Evolutionary conservation across 495 filamentous ascomycete species (phyloP), one percentile per base, ranked within the genome.

Genomic region (Xylaria castorea): DNA sequence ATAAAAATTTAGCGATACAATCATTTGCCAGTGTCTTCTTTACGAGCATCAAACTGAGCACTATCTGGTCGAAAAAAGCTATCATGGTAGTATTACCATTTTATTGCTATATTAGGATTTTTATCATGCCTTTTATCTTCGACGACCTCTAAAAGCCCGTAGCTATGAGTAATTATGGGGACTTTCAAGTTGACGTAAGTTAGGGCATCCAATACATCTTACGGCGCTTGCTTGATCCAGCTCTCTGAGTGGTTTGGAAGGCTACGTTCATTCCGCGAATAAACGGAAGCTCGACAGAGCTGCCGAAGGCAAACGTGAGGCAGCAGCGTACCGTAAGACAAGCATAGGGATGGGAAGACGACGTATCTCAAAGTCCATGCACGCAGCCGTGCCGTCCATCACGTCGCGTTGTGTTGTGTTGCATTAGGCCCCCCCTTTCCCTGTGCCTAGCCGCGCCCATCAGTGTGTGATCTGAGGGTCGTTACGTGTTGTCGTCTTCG

Each of bases 381-480:
- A 20, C 32, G 27, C 25, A 57, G 60, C 60, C 50, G 69, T 57
- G 32, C 60, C 32, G 48, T 46, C 46, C 18, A 25, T 34, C 27
- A 16, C 55, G 57, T 70, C 48, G 55, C 36, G 68, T 46, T 57
- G 48, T 14, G 68, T 57, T 18, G 38, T 22, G 62, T 63, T 71
- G n/a, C 32, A 55, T 48, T 18, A 48, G 46, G 14, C 69, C 60
- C 50, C 46, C 48, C 46, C 44, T 62, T 70, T 51, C 22, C 30
- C 55, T 70, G 67, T 53, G 40, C 57, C 38, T 70, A 36, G 55
- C 67, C 57, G 67, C 38, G 4, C 38, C 4, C 30, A 46, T 27
- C 14, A 8, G 48, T 27, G 38, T 38, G 18, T 30, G 12, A 34
- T 64, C 38, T 38, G 34, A 34, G n/a, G 48, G 48, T 14, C 8